Conservation (phyloP, 2,329 filamentous ascomycete genomes). For the Raffaelea deltoideospora region DNA sequence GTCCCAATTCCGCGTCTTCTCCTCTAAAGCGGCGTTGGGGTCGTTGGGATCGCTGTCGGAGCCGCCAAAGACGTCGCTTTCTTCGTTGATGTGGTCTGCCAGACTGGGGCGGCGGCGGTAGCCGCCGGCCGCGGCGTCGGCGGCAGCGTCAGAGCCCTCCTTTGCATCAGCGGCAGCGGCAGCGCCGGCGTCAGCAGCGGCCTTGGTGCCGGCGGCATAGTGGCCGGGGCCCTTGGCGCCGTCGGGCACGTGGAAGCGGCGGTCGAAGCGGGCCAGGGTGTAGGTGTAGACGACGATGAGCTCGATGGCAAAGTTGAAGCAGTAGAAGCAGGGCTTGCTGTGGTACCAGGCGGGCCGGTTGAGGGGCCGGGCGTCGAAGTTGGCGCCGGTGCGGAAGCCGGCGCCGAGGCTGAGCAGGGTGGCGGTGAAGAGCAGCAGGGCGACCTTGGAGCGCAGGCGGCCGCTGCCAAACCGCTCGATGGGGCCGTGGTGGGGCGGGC, state of each 20-base stretch:
- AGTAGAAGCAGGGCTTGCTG: conserved; percentile 58
- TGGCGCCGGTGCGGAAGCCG: conserved; percentile 47
- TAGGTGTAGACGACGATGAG: conserved; percentile 54
- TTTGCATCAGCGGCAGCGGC: neutral
- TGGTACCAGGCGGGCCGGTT: conserved; percentile 53
- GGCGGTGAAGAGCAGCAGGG: conserved; percentile 43
- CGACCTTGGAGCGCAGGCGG: conserved; percentile 49
- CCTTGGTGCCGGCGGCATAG: conserved; percentile 18
- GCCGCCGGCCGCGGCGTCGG: neutral
- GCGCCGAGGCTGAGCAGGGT: conserved; percentile 53
- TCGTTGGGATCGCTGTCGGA: conserved; percentile 1
- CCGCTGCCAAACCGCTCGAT: conserved; percentile 53
- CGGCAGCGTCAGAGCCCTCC: neutral
- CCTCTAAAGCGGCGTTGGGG: neutral
- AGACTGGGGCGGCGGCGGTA: conserved; percentile 1
- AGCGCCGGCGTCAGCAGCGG: neutral
- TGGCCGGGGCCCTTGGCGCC: conserved; percentile 45
- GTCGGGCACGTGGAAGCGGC: conserved; percentile 60
- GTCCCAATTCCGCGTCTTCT: too few relatives aligned
- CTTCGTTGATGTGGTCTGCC: conserved; percentile 10
- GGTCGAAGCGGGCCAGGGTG: conserved; percentile 53
- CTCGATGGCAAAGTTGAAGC: conserved; percentile 65
- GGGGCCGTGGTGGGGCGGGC: conserved; percentile 10
- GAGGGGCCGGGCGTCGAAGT: conserved; percentile 33
- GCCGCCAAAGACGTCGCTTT: conserved; percentile 12